Base-by-base conservation (phyloP, 352 stramenopile species). In the Globisporangium nodosum region DNA sequence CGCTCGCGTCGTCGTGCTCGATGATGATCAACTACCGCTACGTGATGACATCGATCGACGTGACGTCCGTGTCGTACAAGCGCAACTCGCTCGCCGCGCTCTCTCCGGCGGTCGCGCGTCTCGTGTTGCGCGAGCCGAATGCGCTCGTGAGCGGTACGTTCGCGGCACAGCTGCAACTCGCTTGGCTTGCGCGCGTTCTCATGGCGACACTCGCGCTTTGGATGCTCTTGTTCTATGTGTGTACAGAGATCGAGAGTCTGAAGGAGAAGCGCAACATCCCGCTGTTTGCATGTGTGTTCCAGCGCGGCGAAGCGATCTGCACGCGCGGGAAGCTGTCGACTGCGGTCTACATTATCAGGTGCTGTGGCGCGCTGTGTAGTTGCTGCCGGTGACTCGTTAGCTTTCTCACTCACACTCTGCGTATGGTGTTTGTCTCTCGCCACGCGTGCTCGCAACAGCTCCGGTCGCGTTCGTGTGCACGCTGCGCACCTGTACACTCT, bases 1-100 rank as follows among this genome's bases (percentile, higher is more conserved):
- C 74, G 11, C 58, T 90, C 37, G 54, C 57, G 16, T 72, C 54
- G 8, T 73, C 79, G 21, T 71, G 86, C 6, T 79, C 77, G 8
- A 84, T 90, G 64, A 94, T 94, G 85, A 88, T 94, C 69, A 94
- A 94, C 63, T 94, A 94, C 56, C 81, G 85, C 49, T 94, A 94
- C 57, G 87, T 78, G 57, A 92, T 94, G 79, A 89, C 70, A 5
- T 88, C 78, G 33, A 82, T 90, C 51, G 75, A 90, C 31, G 65
- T 75, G 5, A 92, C 85, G 13, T 92, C 82, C 3, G 71, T 86
- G 8, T 91, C 81, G 33, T 94, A 94, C 73, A 90, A 90, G 49
- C 75, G 79, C 16, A 73, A 88, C 51, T 87, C 79, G 15, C 64
- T 84, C 7, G 85, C 73, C 1, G 85, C 85, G 1, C 65, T 86